Base-by-base conservation (phyloP, 1,284 basidiomycete genomes). In the Boletus smithii region DNA sequence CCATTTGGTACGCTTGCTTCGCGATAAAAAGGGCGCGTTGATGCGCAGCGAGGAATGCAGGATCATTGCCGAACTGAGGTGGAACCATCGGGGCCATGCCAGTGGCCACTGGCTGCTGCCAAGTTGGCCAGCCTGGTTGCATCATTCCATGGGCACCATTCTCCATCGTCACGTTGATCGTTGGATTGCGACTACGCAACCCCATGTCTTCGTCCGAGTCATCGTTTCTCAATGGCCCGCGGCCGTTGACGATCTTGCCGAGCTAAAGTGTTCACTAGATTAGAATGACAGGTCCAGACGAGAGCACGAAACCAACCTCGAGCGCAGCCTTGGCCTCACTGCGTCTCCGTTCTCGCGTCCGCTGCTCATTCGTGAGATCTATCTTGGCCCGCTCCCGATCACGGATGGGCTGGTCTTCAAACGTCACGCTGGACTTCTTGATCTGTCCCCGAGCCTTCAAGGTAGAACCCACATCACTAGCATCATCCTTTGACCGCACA, bases 1-100 rank as follows among this genome's bases (percentile, higher is more conserved):
- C 84, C 72, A 84, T 80, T 66, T 91, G 88, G 61, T 89, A 91
- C 3, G 88, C 81, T 62, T 91, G 89, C 64, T 91, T 91, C 42
- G 88, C 88, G 42, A 75, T 72, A 67, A 87, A 71, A 77, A 91
- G 86, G 3, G 88, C 88, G 50, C 86, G 86, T 59, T 89, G 87
- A 62, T 91, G 88, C 11, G 87, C 88, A 4, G 73, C 80, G 16
- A 86, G 53, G 60, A 80, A 80, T 16, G 65, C 66, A 8, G 81
- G 78, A 54, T 88, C 84, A 6, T 65, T 51, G 56, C 42, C 55
- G 5, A 65, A 54, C 35, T 64, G 68, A 14, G 67, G 63, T 14
- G 65, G 55, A 34, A 60, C 53, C 56, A 69, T 59, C 18, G 55
- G 46, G 8, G 24, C 24, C 57, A 59, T 44, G 9, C 62, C 59